Evolutionary conservation across 805 yeast species (phyloP), one percentile per base, ranked within the genome.

Genomic region (Candida peoriensis): DNA sequence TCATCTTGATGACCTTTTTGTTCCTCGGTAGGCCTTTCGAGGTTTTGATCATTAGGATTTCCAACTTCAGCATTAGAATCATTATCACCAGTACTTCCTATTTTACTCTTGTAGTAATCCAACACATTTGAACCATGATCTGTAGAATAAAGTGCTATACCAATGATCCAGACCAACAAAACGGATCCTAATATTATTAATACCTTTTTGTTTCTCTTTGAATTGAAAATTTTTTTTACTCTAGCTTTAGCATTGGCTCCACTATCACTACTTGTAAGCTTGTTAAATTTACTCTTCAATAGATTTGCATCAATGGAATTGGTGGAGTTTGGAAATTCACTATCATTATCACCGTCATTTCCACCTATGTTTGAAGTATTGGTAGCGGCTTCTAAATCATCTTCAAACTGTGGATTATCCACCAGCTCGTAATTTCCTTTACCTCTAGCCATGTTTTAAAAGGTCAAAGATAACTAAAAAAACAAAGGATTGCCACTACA

Each of bases 51-150:
- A 14, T 28, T 34, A 10, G 13, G 13, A n/a, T 42, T 36, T 8
- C 36, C 46, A 3, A 39, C 38, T 13, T 36, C 40, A 5, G 39
- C 24, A 14, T 20, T 14, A 18, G 16, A 25, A 29, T 14, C 37
- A 4, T 17, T 31, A n/a, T 20, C 27, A 10, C 39, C 42, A 3
- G 41, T 28, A 2, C 24, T 13, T 0, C 51, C 52, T 1, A 33
- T 16, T 20, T 35, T 39, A 26, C 25, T 38, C 38, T 48, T 46
- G 38, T 50, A 50, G 26, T 50, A 50, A 19, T 50, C 50, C 4
- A 44, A 14, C 1, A 49, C 39, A 9, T 38, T 35, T 13, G 38
- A 37, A 3, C 43, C 43, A n/a, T 37, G 34, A 1, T 43, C 46
- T 9, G 37, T 36, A 3, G 42, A 20, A 30, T 43, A 42, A 6